Conservation (phyloP, 1,284 basidiomycete genomes). For the Tilletia walkeri region DNA sequence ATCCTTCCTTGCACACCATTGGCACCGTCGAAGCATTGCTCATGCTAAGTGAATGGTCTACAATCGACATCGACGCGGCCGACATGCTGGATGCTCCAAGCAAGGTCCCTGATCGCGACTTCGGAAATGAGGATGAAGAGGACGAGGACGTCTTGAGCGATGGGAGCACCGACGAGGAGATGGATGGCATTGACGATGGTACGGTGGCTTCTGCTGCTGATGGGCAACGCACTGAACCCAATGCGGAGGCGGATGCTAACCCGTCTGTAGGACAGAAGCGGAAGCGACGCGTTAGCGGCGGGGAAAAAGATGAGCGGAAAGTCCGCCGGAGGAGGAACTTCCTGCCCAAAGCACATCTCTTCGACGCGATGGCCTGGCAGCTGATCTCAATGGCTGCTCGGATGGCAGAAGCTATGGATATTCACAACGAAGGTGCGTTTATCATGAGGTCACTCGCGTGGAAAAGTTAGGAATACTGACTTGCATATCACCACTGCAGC, state of each 20-base stretch:
- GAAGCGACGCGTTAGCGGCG: constrained; percentile 17
- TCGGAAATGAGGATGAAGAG: constrained; percentile 27
- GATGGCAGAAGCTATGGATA: constrained; percentile 36
- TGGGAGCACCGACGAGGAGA: constrained; percentile 21
- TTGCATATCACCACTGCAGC: background rate
- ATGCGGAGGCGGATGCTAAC: constrained; percentile 24
- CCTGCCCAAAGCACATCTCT: constrained; percentile 37
- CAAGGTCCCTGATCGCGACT: constrained; percentile 25
- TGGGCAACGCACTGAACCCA: constrained; percentile 12
- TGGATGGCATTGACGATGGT: constrained; percentile 1
- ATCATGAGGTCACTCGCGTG: background rate
- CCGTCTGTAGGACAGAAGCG: constrained; percentile 28
- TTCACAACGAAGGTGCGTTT: constrained; percentile 31
- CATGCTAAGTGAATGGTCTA: constrained; percentile 41
- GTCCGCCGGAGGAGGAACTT: constrained; percentile 27
- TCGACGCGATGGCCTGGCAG: constrained; percentile 42
- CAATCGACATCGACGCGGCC: constrained; percentile 29
- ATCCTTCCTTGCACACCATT: constrained; percentile 36
- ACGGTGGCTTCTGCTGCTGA: background rate
- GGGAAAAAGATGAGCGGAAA: constrained; percentile 14
- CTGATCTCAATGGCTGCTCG: constrained; percentile 37
- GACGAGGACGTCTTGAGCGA: constrained; percentile 19
- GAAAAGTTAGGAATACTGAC: background rate
- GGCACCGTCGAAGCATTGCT: constrained; percentile 40
- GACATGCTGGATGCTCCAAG: constrained; percentile 28